These are phyloP conservation scores for Kregervanrija fluxuum DNA, from an alignment of 805 yeast species.

Conservation along the genomic window DNA sequence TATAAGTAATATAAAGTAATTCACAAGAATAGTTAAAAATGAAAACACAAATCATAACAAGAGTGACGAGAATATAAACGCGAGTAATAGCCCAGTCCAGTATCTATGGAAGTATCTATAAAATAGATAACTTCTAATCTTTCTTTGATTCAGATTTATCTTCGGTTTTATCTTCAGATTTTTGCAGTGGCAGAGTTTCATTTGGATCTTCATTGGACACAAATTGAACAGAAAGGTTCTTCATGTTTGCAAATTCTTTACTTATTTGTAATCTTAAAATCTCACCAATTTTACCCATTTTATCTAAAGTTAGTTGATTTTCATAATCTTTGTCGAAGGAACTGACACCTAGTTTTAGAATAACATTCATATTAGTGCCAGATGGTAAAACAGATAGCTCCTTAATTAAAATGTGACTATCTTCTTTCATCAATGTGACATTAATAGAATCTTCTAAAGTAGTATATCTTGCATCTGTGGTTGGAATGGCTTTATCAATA, in stretches of 20 bases:
- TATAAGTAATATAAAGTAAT: no score
- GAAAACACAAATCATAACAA: no score
- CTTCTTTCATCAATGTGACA: slow-evolving; percentile 25
- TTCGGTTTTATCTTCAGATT: neutral
- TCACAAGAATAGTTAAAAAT: no score
- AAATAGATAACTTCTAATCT: neutral
- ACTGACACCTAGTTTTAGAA: slow-evolving; percentile 24
- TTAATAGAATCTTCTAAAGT: slow-evolving; percentile 32
- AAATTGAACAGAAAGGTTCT: slow-evolving; percentile 27
- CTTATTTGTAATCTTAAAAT: slow-evolving; percentile 24
- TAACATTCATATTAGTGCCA: slow-evolving; percentile 46
- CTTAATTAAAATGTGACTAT: slow-evolving; percentile 26
- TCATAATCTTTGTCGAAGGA: slow-evolving; percentile 24
- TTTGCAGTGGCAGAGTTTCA: slow-evolving; percentile 1
- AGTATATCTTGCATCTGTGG: slow-evolving; percentile 41
- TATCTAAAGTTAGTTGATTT: slow-evolving; percentile 24
- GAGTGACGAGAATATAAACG: no score
- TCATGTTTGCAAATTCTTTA: slow-evolving; percentile 28
- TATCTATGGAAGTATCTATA: neutral
- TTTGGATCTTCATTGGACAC: slow-evolving; percentile 13
- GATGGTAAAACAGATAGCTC: slow-evolving; percentile 42
- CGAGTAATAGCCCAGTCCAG: neutral
- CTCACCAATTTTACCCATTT: slow-evolving; percentile 26
- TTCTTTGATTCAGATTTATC: neutral
- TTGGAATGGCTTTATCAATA: slow-evolving; percentile 62